phyloP scores from a whole-genome alignment of 129 eudicot species.

The Saussurea involucrata region DNA sequence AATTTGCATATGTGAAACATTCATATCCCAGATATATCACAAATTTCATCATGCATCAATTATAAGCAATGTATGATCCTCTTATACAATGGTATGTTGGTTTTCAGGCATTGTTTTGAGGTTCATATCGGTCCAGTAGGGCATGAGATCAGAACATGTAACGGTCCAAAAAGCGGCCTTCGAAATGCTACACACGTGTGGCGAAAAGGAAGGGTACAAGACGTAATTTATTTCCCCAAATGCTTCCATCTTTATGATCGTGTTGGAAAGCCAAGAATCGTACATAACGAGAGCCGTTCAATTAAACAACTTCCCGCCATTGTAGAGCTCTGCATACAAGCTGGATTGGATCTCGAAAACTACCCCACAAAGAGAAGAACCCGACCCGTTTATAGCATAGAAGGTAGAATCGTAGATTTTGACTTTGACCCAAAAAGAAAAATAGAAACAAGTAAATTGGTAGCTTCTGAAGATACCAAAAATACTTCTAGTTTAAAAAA shows the following conservation, averaged over 20 bases:
- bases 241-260: slow-evolving; percentile 64
- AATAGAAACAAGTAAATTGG: not conserved
- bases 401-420: slow-evolving; percentile 66
- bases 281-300: slow-evolving; percentile 44
- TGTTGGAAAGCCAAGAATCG: slow-evolving; percentile 62
- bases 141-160: slow-evolving; percentile 63
- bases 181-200: slow-evolving; percentile 56
- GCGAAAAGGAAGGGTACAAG: slow-evolving; percentile 52
- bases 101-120: slow-evolving; percentile 56
- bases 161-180: slow-evolving; percentile 49
- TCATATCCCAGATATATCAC: not conserved
- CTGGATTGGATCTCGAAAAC: slow-evolving; percentile 52
- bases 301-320: slow-evolving; percentile 50
- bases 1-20: not conserved
- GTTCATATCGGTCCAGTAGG: slow-evolving; percentile 56
- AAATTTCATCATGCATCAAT: not conserved
- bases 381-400: slow-evolving; percentile 55
- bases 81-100: not conserved
- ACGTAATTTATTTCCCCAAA: slow-evolving; percentile 49
- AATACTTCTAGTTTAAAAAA: not conserved
- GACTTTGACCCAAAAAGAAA: slow-evolving; percentile 24
- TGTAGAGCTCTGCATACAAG: slow-evolving; percentile 62
- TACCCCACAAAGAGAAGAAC: slow-evolving; percentile 62
- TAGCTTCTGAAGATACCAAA: slow-evolving; percentile 9
- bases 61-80: not conserved